Evolutionary conservation across 768 basidiomycete genomes (phyloP).

Genomic region (Sarcodon aspratus): DNA sequence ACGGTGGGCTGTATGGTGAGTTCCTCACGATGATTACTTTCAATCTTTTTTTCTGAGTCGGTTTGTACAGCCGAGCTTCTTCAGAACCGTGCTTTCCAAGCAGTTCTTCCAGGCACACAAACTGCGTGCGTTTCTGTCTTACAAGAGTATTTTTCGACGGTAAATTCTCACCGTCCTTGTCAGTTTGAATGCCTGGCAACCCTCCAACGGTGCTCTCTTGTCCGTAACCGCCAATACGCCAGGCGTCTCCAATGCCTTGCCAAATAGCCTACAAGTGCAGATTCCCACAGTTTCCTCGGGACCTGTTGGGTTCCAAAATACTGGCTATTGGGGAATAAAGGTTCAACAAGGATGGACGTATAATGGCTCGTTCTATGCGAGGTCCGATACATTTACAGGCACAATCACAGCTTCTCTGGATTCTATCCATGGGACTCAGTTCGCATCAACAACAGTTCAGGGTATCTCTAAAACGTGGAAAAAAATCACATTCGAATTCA

Average conservation of each 20-base stretch:
- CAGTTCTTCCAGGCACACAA: slow-evolving; percentile 40
- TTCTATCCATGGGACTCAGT: slow-evolving; percentile 27
- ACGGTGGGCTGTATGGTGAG: slow-evolving; percentile 56
- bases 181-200: slow-evolving; percentile 37
- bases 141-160: background rate
- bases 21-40: background rate
- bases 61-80: slow-evolving; percentile 28
- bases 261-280: slow-evolving; percentile 45
- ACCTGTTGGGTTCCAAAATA: slow-evolving; percentile 43
- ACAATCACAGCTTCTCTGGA: slow-evolving; percentile 33
- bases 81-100: slow-evolving; percentile 61
- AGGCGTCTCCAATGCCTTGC: slow-evolving; percentile 47
- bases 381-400: slow-evolving; percentile 32
- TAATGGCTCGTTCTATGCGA: slow-evolving; percentile 50
- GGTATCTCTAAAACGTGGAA: slow-evolving; percentile 39
- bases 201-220: slow-evolving; percentile 31
- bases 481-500: slow-evolving; percentile 31
- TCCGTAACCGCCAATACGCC: slow-evolving; percentile 36
- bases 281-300: slow-evolving; percentile 29
- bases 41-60: background rate
- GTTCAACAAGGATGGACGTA: slow-evolving; percentile 41
- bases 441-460: slow-evolving; percentile 30
- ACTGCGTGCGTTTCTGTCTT: background rate
- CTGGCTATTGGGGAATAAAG: slow-evolving; percentile 49
- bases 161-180: background rate